Conservation (phyloP, 495 filamentous ascomycete genomes). For the Aspergillus steynii region DNA sequence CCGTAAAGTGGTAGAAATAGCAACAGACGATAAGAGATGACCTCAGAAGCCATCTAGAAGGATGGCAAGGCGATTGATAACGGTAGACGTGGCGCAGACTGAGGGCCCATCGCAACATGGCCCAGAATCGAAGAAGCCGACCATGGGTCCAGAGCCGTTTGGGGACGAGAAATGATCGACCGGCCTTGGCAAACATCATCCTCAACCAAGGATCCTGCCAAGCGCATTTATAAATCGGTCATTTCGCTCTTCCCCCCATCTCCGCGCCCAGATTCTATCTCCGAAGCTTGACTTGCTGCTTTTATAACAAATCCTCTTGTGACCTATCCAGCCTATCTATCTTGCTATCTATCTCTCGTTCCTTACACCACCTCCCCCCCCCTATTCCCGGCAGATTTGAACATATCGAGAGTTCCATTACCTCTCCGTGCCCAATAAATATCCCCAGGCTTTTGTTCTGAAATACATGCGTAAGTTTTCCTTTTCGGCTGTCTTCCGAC, state of each 20-base stretch:
- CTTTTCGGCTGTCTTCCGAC: constrained; percentile 10
- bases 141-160: neutral
- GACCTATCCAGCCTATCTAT: neutral
- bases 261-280: neutral
- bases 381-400: neutral
- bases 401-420: neutral
- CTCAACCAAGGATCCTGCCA: constrained; percentile 3
- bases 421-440: neutral
- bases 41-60: neutral
- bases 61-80: neutral
- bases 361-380: neutral
- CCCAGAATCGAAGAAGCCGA: too few species aligned
- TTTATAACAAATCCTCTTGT: constrained; percentile 1
- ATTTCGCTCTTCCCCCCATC: neutral
- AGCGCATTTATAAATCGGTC: constrained; percentile 7
- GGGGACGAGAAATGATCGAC: neutral
- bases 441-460: constrained; percentile 18
- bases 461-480: constrained; percentile 46
- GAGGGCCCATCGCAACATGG: neutral
- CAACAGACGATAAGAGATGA: neutral
- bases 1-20: too few species aligned
- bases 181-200: neutral
- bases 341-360: neutral
- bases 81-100: neutral
- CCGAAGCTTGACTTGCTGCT: constrained; percentile 9